phyloP scores from a whole-genome alignment of 1,284 basidiomycete genomes.

The Exobasidium rhododendri region DNA sequence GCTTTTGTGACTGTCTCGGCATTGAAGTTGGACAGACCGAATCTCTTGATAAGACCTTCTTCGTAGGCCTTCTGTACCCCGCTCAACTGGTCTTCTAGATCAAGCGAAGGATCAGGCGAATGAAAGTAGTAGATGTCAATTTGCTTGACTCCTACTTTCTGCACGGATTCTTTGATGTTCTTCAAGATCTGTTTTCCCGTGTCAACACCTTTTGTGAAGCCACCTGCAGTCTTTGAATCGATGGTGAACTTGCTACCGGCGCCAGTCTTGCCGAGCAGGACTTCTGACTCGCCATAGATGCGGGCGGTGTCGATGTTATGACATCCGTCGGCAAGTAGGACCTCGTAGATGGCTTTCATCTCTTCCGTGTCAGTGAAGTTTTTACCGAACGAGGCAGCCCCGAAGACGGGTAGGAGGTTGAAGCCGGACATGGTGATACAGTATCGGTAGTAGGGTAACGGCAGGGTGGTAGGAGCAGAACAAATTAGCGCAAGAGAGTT shows the following conservation, averaged over 20 bases:
- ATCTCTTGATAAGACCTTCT: slow-evolving; percentile 59
- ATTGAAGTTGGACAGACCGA: slow-evolving; percentile 63
- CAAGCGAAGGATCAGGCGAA: slow-evolving; percentile 60
- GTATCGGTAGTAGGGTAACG: too few relatives aligned
- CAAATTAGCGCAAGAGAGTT: too few relatives aligned
- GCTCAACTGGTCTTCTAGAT: slow-evolving; percentile 59
- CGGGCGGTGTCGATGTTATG: slow-evolving; percentile 63
- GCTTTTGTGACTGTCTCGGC: slow-evolving; percentile 67
- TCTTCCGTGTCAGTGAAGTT: too few relatives aligned
- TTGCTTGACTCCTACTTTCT: slow-evolving; percentile 51
- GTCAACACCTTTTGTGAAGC: slow-evolving; percentile 54
- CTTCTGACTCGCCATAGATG: slow-evolving; percentile 55
- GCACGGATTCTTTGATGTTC: slow-evolving; percentile 42
- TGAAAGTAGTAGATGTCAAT: slow-evolving; percentile 63
- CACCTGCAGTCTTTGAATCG: slow-evolving; percentile 31
- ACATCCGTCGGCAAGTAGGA: slow-evolving; percentile 63
- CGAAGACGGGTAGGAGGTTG: too few relatives aligned
- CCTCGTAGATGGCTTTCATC: slow-evolving; percentile 62
- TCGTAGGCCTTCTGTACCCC: slow-evolving; percentile 61
- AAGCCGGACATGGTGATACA: too few relatives aligned
- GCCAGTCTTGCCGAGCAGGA: slow-evolving; percentile 27
- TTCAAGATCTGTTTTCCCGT: too few relatives aligned
- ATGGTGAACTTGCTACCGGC: slow-evolving; percentile 28
- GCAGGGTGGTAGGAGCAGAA: too few relatives aligned
- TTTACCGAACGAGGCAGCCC: too few relatives aligned